Percentiles rank a stretch among this genome's conserved stretches.
Conservation (phyloP, 192 early-diverging fungal species). For the Backusella macrospora region DNA sequence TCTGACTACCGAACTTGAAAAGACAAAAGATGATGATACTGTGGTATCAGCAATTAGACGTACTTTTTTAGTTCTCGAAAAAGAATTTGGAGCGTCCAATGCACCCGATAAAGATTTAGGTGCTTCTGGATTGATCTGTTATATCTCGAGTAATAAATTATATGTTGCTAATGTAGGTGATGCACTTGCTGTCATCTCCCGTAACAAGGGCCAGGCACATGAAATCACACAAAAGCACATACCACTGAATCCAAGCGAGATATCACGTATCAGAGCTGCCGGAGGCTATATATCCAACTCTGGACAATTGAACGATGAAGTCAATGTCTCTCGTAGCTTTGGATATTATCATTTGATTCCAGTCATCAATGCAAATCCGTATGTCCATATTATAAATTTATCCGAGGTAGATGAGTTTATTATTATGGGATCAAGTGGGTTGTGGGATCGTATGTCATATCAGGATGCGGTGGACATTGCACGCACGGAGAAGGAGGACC, state of each 20-base stretch:
- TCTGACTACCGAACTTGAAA: constrained; percentile 77
- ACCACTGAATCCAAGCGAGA: constrained; percentile 70
- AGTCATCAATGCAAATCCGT: constrained; percentile 83
- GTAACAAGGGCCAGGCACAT: constrained; percentile 62
- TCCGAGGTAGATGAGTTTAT: constrained; percentile 82
- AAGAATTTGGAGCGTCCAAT: constrained; percentile 61
- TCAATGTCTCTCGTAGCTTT: constrained; percentile 79
- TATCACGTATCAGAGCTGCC: constrained; percentile 72
- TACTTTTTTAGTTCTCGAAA: constrained; percentile 81
- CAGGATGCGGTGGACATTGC: constrained; percentile 87
- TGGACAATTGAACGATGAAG: constrained; percentile 74
- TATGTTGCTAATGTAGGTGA: constrained; percentile 90
- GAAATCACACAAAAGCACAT: constrained; percentile 75
- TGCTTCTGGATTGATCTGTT: constrained; percentile 78
- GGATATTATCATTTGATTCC: constrained; percentile 86
- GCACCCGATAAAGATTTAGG: constrained; percentile 45
- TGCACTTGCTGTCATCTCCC: constrained; percentile 73
- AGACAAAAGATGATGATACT: constrained; percentile 59
- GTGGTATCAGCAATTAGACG: constrained; percentile 74
- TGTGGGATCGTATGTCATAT: constrained; percentile 81
- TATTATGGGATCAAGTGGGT: constrained; percentile 69
- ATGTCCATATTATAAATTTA: constrained; percentile 67
- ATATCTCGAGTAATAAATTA: constrained; percentile 74
- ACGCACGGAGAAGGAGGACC: constrained; percentile 71
- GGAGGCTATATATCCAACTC: constrained; percentile 80